phyloP scores from a whole-genome alignment of 768 basidiomycete species.

The Tricholoma flavovirens region DNA sequence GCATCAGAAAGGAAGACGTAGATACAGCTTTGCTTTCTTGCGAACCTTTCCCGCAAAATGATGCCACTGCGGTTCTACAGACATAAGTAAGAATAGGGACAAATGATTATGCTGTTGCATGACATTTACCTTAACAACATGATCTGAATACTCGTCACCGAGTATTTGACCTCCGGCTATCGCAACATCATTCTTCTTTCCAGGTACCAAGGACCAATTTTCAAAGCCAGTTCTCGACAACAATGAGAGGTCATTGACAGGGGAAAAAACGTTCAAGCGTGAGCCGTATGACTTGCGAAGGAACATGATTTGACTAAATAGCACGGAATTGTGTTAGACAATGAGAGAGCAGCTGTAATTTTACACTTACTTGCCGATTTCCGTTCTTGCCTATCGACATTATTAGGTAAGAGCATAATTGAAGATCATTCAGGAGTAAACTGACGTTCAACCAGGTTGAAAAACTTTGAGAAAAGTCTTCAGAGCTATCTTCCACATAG shows the following conservation, averaged over 20 bases:
- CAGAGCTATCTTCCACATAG: conserved; percentile 67
- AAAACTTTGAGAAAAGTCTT: conserved; percentile 63
- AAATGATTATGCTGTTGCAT: not conserved
- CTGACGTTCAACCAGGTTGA: conserved; percentile 81
- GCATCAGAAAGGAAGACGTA: conserved; percentile 1
- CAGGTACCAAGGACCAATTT: conserved; percentile 51
- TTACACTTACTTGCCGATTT: conserved; percentile 90
- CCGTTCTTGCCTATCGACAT: conserved; percentile 58
- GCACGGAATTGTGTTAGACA: not conserved
- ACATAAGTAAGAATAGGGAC: not conserved
- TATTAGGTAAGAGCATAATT: not conserved
- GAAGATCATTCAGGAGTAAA: not conserved
- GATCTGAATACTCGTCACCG: conserved; percentile 93
- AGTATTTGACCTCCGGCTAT: conserved; percentile 80
- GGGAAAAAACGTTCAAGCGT: conserved; percentile 83
- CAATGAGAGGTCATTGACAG: conserved; percentile 80
- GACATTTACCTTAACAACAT: conserved; percentile 73
- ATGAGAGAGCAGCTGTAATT: too few relatives aligned
- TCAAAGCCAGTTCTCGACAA: conserved; percentile 67
- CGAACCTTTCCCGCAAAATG: conserved; percentile 82
- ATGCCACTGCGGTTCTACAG: conserved; percentile 84
- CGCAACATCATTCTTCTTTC: conserved; percentile 68
- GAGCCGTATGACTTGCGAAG: conserved; percentile 78
- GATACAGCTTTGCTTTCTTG: not conserved
- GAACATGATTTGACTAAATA: conserved; percentile 73